Evolutionary conservation across 768 basidiomycete species (phyloP), one percentile per base, ranked within the genome.

Genomic region (Piloderma croceum): DNA sequence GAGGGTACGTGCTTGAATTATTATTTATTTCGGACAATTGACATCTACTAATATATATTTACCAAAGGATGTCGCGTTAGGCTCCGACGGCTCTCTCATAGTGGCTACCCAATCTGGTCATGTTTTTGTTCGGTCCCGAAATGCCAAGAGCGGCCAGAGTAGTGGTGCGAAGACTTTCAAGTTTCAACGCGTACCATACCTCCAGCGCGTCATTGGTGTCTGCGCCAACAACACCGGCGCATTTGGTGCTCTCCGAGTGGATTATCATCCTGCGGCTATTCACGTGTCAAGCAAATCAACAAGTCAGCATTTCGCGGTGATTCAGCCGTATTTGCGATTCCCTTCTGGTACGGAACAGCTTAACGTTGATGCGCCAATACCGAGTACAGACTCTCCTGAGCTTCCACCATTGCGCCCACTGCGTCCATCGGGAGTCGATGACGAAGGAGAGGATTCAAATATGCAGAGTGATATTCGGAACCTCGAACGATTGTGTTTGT

Each of bases 91-190:
- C 4, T 77, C 84, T 12, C 76, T 96, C 53, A 83, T 96, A 55
- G 74, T 98, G 34, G 96, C 90, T 63, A 98, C 94, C 2, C 80
- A 86, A 46, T 93, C 94, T 4, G 94, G 94, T 0, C 92, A 97
- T 51, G 92, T 94, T 23, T 97, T 85, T 54, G 73, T 93, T 18
- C 83, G 92, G 18, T 71, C 79, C 15, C 76, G 90, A 20, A 77
- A 65, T 43, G 45, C 59, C 5, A 7, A 13, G 13, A 34, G 17
- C 6, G 44, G 49, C 12, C 58, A 44, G 38, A 52, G 51, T 19
- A 47, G 31, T 33, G 60, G 46, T 31, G 47, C 42, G 5, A 83
- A 83, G 55, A 56, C 75, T 1, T 75, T 76, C 68, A 91, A 83
- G 63, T 94, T 91, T 57, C 77, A 82, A 44, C 79, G 83, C 10